A percentile compares a stretch with the other conserved stretches of the same genome.
These are phyloP conservation scores for Penicillium longicatenatum DNA, from an alignment of 495 filamentous ascomycete genomes.

Conservation along the genomic window DNA sequence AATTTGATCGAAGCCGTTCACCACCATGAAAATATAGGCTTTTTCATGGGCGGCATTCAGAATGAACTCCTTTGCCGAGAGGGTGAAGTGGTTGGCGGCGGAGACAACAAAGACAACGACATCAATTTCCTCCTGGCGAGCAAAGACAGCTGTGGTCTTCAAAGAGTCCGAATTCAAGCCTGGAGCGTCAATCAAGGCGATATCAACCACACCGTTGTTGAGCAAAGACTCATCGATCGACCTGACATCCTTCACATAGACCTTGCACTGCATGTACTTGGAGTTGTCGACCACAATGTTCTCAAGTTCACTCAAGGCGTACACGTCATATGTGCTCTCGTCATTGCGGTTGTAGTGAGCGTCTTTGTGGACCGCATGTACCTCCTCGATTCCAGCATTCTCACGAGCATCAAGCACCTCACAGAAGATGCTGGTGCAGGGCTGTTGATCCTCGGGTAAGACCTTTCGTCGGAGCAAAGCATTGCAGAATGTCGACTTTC, in stretches of 20 bases:
- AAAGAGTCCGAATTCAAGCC: slow-evolving; percentile 93
- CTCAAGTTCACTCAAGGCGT: slow-evolving; percentile 72
- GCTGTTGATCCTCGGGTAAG: slow-evolving; percentile 94
- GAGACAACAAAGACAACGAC: slow-evolving; percentile 98
- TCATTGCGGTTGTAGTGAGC: slow-evolving; percentile 81
- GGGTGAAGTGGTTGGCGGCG: slow-evolving; percentile 95
- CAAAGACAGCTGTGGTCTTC: slow-evolving; percentile 96
- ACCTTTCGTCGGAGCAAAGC: slow-evolving; percentile 89
- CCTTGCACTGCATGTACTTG: slow-evolving; percentile 90
- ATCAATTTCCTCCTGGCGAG: slow-evolving; percentile 96
- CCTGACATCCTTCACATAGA: slow-evolving; percentile 91
- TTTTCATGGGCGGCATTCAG: slow-evolving; percentile 94
- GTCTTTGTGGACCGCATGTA: slow-evolving; percentile 89
- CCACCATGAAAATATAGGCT: slow-evolving; percentile 98
- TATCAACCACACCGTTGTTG: slow-evolving; percentile 97
- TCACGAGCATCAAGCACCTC: slow-evolving; percentile 92
- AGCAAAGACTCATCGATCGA: slow-evolving; percentile 90
- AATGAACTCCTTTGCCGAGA: slow-evolving; percentile 95
- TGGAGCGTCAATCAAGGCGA: slow-evolving; percentile 94
- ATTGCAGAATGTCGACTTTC: slow-evolving; percentile 99
- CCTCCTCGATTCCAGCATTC: slow-evolving; percentile 88
- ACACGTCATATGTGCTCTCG: slow-evolving; percentile 91
- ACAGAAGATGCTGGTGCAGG: slow-evolving; percentile 98
- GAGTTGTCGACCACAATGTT: slow-evolving; percentile 86
- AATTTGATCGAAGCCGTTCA: slow-evolving; percentile 96